Evolutionary conservation across 2,329 filamentous ascomycete genomes (phyloP).

Genomic region (Septoria petroselini): DNA sequence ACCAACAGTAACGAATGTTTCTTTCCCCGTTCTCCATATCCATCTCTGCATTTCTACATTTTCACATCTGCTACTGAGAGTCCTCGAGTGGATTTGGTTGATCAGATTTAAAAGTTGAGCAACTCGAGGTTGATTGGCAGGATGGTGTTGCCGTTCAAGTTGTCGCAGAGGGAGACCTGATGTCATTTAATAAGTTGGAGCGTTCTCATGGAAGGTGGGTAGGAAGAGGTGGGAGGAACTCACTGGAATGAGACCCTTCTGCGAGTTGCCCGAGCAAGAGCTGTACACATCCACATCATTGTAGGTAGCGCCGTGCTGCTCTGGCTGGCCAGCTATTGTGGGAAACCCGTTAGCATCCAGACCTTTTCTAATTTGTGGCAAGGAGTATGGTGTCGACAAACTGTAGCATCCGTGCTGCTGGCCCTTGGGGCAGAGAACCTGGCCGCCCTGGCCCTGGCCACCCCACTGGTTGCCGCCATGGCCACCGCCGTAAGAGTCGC

Average conservation of each 20-base stretch:
- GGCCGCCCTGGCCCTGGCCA: no score
- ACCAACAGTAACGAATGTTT: no score
- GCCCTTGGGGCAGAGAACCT: slow-evolving; percentile 5
- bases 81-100: no score
- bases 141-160: slow-evolving; percentile 10
- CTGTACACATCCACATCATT: background rate
- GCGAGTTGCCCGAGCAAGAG: background rate
- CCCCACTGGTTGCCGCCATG: background rate
- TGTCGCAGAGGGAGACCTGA: slow-evolving; percentile 9
- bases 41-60: no score
- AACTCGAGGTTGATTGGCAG: background rate
- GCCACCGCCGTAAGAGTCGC: background rate
- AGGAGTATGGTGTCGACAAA: background rate
- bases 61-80: no score
- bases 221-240: no score
- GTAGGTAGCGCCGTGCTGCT: background rate
- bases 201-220: no score
- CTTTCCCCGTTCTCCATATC: no score
- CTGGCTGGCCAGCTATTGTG: background rate
- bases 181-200: no score
- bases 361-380: background rate
- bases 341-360: background rate
- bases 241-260: background rate
- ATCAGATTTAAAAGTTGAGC: no score
- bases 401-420: background rate